These are phyloP conservation scores for Lactarius sp. DNA, from an alignment of 768 basidiomycete species.

Conservation along the genomic window DNA sequence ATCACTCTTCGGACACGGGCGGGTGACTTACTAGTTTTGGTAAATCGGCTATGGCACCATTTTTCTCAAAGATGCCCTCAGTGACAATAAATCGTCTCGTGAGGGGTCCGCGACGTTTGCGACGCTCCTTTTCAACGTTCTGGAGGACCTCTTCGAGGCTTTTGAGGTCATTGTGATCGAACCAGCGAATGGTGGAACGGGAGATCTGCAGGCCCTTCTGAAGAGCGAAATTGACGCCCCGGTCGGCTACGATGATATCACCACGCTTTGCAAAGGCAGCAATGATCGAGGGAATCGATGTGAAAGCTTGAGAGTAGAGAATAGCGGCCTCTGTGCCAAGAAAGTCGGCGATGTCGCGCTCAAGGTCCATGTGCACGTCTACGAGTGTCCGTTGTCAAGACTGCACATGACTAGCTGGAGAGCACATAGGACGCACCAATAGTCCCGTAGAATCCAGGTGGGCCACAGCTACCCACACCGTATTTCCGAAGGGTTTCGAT, in stretches of 20 bases:
- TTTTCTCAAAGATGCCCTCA: constrained; percentile 94
- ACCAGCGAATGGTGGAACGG: constrained; percentile 90
- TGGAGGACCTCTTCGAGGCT: constrained; percentile 87
- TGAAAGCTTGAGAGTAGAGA: constrained; percentile 91
- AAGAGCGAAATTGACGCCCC: constrained; percentile 92
- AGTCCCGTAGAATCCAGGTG: constrained; percentile 95
- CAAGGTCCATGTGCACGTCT: constrained; percentile 92
- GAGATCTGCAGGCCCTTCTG: constrained; percentile 95
- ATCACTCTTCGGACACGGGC: background rate
- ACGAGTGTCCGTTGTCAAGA: background rate
- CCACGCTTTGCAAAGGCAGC: constrained; percentile 97
- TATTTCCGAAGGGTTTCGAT: constrained; percentile 82
- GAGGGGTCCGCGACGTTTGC: constrained; percentile 73
- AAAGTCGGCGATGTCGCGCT: constrained; percentile 86
- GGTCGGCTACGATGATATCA: constrained; percentile 96
- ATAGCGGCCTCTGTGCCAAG: constrained; percentile 85
- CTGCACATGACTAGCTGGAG: background rate
- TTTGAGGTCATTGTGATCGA: constrained; percentile 90
- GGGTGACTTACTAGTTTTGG: constrained; percentile 72
- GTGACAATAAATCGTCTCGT: constrained; percentile 94
- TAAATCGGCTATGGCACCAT: constrained; percentile 87
- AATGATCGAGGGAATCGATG: constrained; percentile 89
- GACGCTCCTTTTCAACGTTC: constrained; percentile 80
- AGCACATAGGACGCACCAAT: constrained; percentile 54
- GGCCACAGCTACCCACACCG: constrained; percentile 92